Conservation (phyloP, 164 flowering plant genomes). For the Vitis amurensis region DNA sequence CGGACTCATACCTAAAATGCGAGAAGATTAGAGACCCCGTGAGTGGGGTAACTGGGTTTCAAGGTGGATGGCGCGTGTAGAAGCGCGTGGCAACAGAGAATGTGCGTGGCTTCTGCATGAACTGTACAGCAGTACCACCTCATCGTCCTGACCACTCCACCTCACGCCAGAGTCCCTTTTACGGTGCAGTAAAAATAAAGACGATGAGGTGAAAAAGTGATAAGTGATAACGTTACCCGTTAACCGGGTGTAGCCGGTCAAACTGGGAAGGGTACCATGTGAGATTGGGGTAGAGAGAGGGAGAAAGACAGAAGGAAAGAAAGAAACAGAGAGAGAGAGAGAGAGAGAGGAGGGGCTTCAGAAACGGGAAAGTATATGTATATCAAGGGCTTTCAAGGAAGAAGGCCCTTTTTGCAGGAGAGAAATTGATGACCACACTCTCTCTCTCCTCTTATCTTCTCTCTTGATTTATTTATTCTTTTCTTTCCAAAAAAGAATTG, state of each 20-base stretch:
- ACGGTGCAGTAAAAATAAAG: not conserved
- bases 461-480: not conserved
- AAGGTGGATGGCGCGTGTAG: not conserved
- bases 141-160: constrained; percentile 2
- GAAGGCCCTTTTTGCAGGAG: constrained; percentile 17
- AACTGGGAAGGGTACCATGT: too few relatives aligned
- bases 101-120: not conserved
- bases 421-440: constrained; percentile 31
- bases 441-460: constrained; percentile 30
- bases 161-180: constrained; percentile 7
- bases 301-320: not conserved
- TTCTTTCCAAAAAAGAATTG: not conserved
- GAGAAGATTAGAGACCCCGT: too few relatives aligned
- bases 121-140: not conserved
- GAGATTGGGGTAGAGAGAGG: too few relatives aligned
- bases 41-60: not conserved
- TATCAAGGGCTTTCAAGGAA: constrained; percentile 12
- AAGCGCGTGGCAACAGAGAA: not conserved
- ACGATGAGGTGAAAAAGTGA: not conserved
- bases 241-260: constrained; percentile 2
- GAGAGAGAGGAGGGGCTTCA: not conserved
- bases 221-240: too few relatives aligned
- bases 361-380: constrained; percentile 27
- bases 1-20: not conserved
- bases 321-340: not conserved